Evolutionary conservation across 345 rosid genomes (phyloP).

Genomic region (Populus simonii): DNA sequence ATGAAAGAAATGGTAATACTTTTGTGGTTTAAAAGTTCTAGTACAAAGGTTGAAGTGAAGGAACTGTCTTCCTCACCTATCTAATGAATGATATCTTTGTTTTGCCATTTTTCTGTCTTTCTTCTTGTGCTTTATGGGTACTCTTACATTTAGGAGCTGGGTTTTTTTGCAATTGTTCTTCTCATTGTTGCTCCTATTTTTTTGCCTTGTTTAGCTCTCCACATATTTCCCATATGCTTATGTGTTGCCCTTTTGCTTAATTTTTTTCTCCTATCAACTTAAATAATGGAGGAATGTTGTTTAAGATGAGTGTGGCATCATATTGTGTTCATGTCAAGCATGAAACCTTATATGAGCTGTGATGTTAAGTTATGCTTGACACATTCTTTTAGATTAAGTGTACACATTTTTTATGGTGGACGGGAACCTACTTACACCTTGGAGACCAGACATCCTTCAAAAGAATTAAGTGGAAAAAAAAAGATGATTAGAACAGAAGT

Average conservation of each 20-base stretch:
- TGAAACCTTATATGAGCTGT: background rate
- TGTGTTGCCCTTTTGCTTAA: background rate
- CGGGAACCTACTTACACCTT: background rate
- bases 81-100: background rate
- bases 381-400: background rate
- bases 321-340: background rate
- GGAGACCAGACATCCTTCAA: background rate
- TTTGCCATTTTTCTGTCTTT: too few relatives aligned
- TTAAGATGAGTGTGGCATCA: background rate
- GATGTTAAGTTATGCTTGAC: background rate
- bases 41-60: background rate
- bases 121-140: background rate
- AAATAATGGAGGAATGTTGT: constrained; percentile 4
- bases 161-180: background rate
- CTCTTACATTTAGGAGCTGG: background rate
- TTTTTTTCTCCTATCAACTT: background rate
- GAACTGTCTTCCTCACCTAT: background rate
- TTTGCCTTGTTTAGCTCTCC: background rate
- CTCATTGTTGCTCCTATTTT: background rate
- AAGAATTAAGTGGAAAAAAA: background rate
- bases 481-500: background rate
- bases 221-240: background rate
- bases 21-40: background rate
- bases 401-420: background rate
- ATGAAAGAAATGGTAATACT: background rate